phyloP scores from a whole-genome alignment of 1,139 yeast genomes.

The Hemisphaericaspora xylanilytica region DNA sequence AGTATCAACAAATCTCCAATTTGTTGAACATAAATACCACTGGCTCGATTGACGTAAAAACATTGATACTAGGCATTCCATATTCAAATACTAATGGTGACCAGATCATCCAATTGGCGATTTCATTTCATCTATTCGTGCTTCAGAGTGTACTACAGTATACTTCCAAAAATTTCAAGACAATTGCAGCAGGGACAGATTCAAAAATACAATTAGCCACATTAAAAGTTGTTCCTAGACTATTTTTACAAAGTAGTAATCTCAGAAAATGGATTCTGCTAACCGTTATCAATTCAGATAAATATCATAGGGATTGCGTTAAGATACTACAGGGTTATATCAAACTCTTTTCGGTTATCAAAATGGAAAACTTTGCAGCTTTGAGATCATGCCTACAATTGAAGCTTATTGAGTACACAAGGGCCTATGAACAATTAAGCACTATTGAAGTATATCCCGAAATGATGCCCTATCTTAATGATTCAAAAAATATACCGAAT shows the following conservation, averaged over 20 bases:
- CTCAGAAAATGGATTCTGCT: conserved; percentile 25
- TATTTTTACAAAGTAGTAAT: conserved; percentile 22
- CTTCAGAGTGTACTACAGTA: conserved; percentile 32
- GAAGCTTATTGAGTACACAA: conserved; percentile 13
- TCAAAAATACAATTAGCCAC: conserved; percentile 11
- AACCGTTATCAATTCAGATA: conserved; percentile 8
- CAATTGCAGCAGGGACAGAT: conserved; percentile 13
- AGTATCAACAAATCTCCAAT: conserved; percentile 7
- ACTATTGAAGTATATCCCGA: conserved; percentile 8
- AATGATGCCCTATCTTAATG: conserved; percentile 11
- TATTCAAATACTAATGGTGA: conserved; percentile 7
- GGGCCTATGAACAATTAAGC: conserved; percentile 7
- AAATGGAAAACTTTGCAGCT: conserved; percentile 5
- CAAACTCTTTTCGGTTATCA: conserved; percentile 17
- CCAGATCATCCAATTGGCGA: conserved; percentile 20
- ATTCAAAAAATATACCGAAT: conserved; percentile 8
- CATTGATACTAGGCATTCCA: conserved; percentile 12
- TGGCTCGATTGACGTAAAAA: conserved; percentile 11
- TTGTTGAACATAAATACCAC: neutral
- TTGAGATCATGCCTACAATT: conserved; percentile 11
- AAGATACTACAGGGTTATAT: conserved; percentile 28
- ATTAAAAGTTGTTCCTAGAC: conserved; percentile 16
- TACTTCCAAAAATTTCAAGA: conserved; percentile 20
- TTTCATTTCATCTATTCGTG: conserved; percentile 32
- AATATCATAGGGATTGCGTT: conserved; percentile 19